phyloP scores from a whole-genome alignment of 305 asterid genomes.

The Fraxinus albicans region DNA sequence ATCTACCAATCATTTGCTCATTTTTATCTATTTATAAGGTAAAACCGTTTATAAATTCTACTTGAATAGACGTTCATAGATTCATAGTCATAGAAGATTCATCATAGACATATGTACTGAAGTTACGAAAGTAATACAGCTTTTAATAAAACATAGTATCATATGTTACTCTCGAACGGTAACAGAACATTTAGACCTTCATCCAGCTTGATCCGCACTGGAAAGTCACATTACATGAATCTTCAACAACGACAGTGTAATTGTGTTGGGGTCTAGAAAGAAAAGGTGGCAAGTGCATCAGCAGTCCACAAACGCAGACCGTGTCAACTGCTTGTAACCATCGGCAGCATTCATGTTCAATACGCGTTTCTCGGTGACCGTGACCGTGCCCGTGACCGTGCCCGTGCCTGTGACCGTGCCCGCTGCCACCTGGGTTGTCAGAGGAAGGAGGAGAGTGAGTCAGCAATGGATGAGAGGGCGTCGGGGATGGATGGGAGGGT shows the following conservation, averaged over 20 bases:
- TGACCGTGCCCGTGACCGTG: constrained; percentile 19
- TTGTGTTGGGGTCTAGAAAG: constrained; percentile 53
- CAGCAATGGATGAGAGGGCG: background rate
- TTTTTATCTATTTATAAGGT: no score
- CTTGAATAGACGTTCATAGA: no score
- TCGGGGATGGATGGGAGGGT: constrained; percentile 18
- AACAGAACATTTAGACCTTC: constrained; percentile 12
- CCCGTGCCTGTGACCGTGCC: background rate
- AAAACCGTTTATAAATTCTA: no score
- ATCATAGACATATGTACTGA: no score
- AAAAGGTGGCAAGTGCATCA: constrained; percentile 52
- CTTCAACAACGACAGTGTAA: constrained; percentile 44
- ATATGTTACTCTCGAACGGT: background rate
- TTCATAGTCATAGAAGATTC: no score
- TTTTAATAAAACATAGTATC: background rate
- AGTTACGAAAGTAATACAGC: background rate
- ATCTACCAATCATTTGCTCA: no score
- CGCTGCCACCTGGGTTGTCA: background rate
- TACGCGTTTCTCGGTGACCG: constrained; percentile 6
- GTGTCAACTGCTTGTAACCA: constrained; percentile 45
- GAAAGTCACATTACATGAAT: constrained; percentile 42
- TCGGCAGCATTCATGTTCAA: constrained; percentile 52
- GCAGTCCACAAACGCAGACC: constrained; percentile 48
- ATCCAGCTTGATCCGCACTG: constrained; percentile 37
- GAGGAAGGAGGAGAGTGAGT: background rate